Percentiles rank a stretch among this genome's conserved stretches.
Conservation (phyloP, 1,139 yeast genomes). For the Keqinozyma sinolaborantium region DNA sequence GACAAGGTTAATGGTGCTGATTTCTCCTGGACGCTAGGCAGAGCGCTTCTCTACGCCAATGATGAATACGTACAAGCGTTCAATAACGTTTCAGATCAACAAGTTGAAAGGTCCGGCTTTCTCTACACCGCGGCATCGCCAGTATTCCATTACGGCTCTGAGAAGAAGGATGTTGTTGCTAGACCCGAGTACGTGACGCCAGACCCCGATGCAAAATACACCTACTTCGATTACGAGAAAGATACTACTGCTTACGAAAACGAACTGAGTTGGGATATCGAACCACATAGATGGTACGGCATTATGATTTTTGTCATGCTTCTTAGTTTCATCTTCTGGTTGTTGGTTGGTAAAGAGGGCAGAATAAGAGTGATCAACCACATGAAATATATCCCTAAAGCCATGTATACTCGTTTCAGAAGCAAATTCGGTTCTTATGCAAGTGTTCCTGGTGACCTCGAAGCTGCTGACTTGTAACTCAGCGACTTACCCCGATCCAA, state of each 20-base stretch:
- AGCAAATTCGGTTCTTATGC: too few relatives aligned
- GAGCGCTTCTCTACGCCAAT: slow-evolving; percentile 64
- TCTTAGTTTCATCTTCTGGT: slow-evolving; percentile 38
- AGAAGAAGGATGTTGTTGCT: slow-evolving; percentile 36
- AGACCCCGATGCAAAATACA: slow-evolving; percentile 17
- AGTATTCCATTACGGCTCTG: slow-evolving; percentile 51
- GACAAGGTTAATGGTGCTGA: slow-evolving; percentile 62
- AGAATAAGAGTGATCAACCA: slow-evolving; percentile 13
- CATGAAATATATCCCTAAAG: slow-evolving; percentile 5
- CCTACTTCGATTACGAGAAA: slow-evolving; percentile 27
- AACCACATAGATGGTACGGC: slow-evolving; percentile 57
- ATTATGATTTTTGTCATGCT: slow-evolving; percentile 44
- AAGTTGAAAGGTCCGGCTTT: slow-evolving; percentile 35
- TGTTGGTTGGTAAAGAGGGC: slow-evolving; percentile 44
- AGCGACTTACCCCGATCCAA: slow-evolving; percentile 4
- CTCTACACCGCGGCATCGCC: slow-evolving; percentile 47
- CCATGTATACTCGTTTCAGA: neutral
- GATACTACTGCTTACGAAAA: slow-evolving; percentile 21
- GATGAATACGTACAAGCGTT: slow-evolving; percentile 42
- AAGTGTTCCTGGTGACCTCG: slow-evolving; percentile 3
- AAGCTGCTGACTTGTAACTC: slow-evolving; percentile 6
- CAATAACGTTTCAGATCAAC: slow-evolving; percentile 23
- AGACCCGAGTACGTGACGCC: slow-evolving; percentile 42
- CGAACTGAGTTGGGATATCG: slow-evolving; percentile 37
- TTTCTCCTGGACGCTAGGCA: slow-evolving; percentile 82